A percentile compares a stretch with the other conserved stretches of the same genome.
phyloP scores from a whole-genome alignment of 805 yeast species.

The Candida wancherniae region DNA sequence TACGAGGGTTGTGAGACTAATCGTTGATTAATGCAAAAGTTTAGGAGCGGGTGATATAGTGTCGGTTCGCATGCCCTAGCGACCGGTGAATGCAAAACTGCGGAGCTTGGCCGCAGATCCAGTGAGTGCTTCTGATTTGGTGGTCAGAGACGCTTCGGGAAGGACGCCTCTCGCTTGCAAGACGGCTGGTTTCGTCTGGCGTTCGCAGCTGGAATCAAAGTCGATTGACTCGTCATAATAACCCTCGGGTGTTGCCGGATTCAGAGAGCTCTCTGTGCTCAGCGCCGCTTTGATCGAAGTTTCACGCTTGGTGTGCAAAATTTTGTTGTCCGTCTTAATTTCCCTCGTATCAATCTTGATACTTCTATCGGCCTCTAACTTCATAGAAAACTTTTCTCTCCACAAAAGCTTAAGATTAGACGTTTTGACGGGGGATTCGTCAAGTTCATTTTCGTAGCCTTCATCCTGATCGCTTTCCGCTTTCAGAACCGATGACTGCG shows the following conservation, averaged over 20 bases:
- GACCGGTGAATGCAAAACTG: slow-evolving; percentile 16
- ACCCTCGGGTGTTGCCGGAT: slow-evolving; percentile 8
- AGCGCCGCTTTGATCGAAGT: no score
- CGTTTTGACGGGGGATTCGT: slow-evolving; percentile 37
- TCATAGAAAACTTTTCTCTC: slow-evolving; percentile 14
- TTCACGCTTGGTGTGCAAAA: not conserved
- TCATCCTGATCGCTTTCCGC: slow-evolving; percentile 18
- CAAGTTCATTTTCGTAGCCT: slow-evolving; percentile 34
- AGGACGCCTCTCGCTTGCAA: no score
- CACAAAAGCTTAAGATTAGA: slow-evolving; percentile 7
- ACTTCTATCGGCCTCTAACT: not conserved
- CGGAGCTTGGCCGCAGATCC: slow-evolving; percentile 8
- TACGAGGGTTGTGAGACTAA: slow-evolving; percentile 11
- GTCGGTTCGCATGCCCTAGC: no score
- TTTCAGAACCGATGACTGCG: slow-evolving; percentile 4
- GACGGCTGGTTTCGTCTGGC: no score
- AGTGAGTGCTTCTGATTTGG: no score
- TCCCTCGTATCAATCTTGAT: no score
- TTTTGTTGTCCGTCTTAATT: no score
- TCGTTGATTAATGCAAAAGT: not conserved
- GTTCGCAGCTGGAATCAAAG: no score
- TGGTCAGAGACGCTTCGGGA: no score
- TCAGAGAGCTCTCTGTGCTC: slow-evolving; percentile 8
- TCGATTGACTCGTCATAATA: no score
- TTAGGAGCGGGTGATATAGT: not conserved